Conservation (phyloP, 2,329 filamentous ascomycete genomes). For the Aspergillus brunneoviolaceus region DNA sequence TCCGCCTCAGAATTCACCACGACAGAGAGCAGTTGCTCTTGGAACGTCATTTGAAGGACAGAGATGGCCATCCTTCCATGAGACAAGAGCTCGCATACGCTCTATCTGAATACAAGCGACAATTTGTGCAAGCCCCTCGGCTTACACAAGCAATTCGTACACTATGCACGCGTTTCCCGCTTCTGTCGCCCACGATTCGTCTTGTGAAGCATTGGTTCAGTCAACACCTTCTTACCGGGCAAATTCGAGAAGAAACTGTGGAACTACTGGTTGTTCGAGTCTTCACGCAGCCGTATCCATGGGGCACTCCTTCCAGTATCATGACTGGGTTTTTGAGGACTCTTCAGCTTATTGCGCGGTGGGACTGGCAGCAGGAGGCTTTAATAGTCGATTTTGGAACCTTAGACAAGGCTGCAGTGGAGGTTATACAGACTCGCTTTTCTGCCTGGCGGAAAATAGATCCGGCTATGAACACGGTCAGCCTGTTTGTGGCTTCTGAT, state of each 20-base stretch:
- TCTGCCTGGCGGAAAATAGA: constrained; percentile 86
- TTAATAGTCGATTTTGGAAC: constrained; percentile 73
- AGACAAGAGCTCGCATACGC: constrained; percentile 69
- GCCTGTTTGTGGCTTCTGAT: constrained; percentile 78
- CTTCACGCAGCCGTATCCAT: constrained; percentile 81
- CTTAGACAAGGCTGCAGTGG: constrained; percentile 61
- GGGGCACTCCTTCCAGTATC: constrained; percentile 71
- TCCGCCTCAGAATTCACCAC: constrained; percentile 83
- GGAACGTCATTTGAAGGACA: constrained; percentile 75
- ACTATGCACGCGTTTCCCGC: constrained; percentile 74
- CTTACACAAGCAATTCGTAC: constrained; percentile 80
- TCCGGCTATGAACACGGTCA: constrained; percentile 78
- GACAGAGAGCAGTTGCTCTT: constrained; percentile 82
- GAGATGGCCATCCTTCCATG: constrained; percentile 61
- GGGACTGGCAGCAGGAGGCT: constrained; percentile 88
- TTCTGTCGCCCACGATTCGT: constrained; percentile 78
- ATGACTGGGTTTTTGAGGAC: constrained; percentile 80
- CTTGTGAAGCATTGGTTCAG: constrained; percentile 88
- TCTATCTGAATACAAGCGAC: constrained; percentile 68
- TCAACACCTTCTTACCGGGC: constrained; percentile 72
- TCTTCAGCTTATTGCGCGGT: constrained; percentile 74
- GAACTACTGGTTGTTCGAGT: constrained; percentile 77
- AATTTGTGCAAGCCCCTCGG: constrained; percentile 69
- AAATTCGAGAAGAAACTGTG: constrained; percentile 76
- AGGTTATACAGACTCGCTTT: constrained; percentile 68